Evolutionary conservation across 352 stramenopile species (phyloP), one percentile per base, ranked within the genome.

Genomic region (Globisporangium echinulatum): DNA sequence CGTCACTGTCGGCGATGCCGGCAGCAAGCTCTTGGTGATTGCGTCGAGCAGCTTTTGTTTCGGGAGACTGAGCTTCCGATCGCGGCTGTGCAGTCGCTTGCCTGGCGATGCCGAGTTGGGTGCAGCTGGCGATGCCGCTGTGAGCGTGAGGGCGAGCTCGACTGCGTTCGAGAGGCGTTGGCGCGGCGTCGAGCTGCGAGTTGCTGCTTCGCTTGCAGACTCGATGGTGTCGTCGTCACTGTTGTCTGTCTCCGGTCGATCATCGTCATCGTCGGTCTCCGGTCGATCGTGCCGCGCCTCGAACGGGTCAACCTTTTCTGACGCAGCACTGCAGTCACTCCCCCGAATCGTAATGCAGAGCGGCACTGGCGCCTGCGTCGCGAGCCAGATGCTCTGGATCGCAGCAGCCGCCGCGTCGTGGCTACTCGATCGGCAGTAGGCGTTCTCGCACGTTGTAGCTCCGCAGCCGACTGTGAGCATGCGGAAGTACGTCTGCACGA

Each of bases 21-120:
- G 11, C 40, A 13, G 72, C 40, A 78, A 82, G 61, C 71, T 82
- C 43, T 74, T 66, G 46, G 67, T 73, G 47, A 91, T 71, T 5
- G 81, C 81, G 37, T 86, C 69, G 25, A 89, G 66, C 15, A 91
- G 69, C 61, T 86, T 88, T 54, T 88, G 67, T 66, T 91, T 91
- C 17, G 70, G 74, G 42, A 79, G 70, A 73, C 79, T 88, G 33
- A 77, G 56, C 47, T 57, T 68, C 47, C 75, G 54, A 49, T 64
- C 46, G 7, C 58, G 39, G 7, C 7, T 17, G 14, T 15, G 39
- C 47, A 37, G 67, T 17, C 56, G 49, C 61, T 51, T 49, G 43
- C 10, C 59, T 52, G 10, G 19, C 53, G 8, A 25, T 72, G 48
- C 57, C 58, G 25, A 25, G 2, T 25, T 25, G 25, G 25, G 25